Conservation (phyloP, 2,329 filamentous ascomycete genomes). For the Xylariaceae sp. region DNA sequence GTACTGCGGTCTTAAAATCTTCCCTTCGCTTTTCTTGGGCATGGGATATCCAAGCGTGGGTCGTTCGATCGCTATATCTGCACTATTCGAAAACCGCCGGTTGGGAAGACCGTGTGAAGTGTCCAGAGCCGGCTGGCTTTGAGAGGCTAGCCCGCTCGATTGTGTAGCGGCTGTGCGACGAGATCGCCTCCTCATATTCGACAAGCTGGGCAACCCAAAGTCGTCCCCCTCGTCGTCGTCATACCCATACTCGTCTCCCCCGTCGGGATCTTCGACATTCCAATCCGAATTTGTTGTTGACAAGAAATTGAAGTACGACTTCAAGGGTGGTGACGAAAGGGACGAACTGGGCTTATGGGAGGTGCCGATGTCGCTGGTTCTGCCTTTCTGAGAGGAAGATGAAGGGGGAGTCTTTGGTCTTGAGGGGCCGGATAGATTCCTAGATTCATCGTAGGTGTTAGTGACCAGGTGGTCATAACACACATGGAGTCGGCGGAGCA, state of each 20-base stretch:
- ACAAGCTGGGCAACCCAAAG: constrained; percentile 88
- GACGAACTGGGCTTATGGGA: constrained; percentile 49
- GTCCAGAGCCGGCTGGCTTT: constrained; percentile 33
- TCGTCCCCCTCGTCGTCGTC: constrained; percentile 90
- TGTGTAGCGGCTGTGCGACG: constrained; percentile 46
- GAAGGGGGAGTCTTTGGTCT: constrained; percentile 72
- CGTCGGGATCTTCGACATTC: constrained; percentile 58
- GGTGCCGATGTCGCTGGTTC: constrained; percentile 51
- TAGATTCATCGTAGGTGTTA: constrained; percentile 29
- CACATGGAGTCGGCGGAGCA: constrained; percentile 11
- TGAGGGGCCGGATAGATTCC: constrained; percentile 55
- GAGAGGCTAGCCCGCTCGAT: constrained; percentile 27
- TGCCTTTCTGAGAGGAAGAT: constrained; percentile 47
- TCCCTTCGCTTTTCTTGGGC: constrained; percentile 84
- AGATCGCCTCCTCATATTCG: constrained; percentile 77
- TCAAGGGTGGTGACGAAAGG: constrained; percentile 58
- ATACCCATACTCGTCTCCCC: constrained; percentile 71
- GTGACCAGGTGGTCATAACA: not conserved
- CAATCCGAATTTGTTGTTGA: constrained; percentile 79
- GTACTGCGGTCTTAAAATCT: constrained; percentile 94
- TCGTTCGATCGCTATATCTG: constrained; percentile 89
- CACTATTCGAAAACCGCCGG: constrained; percentile 74
- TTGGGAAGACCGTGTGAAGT: constrained; percentile 34
- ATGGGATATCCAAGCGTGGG: constrained; percentile 78
- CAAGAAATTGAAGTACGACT: constrained; percentile 74